Evolutionary conservation across 192 early-diverging fungal genomes (phyloP), one percentile per base, ranked within the genome.

Genomic region (Chytriomyces hyalinus): DNA sequence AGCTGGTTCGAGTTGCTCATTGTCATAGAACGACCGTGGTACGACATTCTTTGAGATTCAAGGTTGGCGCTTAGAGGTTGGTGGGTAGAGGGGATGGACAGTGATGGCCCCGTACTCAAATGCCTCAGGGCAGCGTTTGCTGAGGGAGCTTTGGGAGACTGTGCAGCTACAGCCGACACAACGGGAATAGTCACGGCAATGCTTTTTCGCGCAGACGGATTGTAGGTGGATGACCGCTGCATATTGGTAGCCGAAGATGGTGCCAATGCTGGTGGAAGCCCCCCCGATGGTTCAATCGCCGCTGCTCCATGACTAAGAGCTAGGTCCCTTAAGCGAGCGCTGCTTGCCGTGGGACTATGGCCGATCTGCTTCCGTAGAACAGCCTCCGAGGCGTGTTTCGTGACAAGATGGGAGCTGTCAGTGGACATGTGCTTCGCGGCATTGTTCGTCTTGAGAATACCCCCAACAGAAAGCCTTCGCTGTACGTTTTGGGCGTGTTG

Each of bases 171-270:
- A 20, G 13, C 20, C 15, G 53, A 20, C 13, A 20, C 53, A 57
- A 57, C 15, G 15, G 53, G 53, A 57, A 57, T 20, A n/a, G 53
- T 57, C 53, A 57, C 53, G 20, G 53, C 53, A 57, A 57, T 57
- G 53, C 53, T 57, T 20, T 57, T 57, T 13, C 53, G 53, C 13
- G 53, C 53, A 13, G 53, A 57, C 15, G 53, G 15, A 57, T 57
- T 57, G 53, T n/a, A 57, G 20, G 73, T 75, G 1, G 73, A 64
- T 22, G 73, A 46, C 10, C 73, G 48, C 68, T 70, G 68, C 68
- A 70, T 70, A 9, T 49, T 49, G 13, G 26, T 22, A 44, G 8
- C 46, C 8, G 26, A 43, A n/a, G 53, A 57, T 20, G 53, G 53
- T 57, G 53, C 53, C 13, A 57, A 20, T 3, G 53, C 13, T 13